Evolutionary conservation across 345 rosid genomes (phyloP).

Genomic region (Cardamine resedifolia): DNA sequence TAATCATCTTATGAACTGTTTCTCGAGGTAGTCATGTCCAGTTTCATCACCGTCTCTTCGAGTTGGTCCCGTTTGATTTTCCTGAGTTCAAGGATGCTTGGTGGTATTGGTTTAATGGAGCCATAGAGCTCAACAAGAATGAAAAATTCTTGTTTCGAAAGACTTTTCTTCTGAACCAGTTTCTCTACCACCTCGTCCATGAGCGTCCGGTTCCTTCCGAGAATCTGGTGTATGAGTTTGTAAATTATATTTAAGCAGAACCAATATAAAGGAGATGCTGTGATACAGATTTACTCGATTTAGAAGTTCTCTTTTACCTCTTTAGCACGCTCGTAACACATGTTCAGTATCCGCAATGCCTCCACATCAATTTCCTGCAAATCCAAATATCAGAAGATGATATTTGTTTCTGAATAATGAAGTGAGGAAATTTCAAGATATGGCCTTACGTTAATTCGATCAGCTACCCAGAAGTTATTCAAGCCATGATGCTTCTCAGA

Average conservation of each 20-base stretch:
- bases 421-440: constrained; percentile 13
- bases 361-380: constrained; percentile 81
- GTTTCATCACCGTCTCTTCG: constrained; percentile 48
- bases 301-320: constrained; percentile 47
- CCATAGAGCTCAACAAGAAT: constrained; percentile 70
- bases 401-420: background rate
- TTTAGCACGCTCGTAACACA: constrained; percentile 76
- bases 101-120: constrained; percentile 55
- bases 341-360: constrained; percentile 62
- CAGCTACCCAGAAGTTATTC: constrained; percentile 74
- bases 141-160: constrained; percentile 72
- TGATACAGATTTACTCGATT: background rate
- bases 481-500: constrained; percentile 80
- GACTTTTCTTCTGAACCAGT: constrained; percentile 70
- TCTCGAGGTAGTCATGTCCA: constrained; percentile 26
- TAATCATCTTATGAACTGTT: constrained; percentile 23
- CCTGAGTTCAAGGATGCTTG: constrained; percentile 65
- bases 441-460: constrained; percentile 70
- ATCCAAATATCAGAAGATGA: constrained; percentile 14
- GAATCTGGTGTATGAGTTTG: constrained; percentile 23
- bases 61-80: constrained; percentile 57
- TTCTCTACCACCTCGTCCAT: constrained; percentile 70
- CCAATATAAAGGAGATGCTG: background rate
- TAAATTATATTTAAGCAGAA: background rate
- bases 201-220: constrained; percentile 56